Evolutionary conservation across 345 rosid species (phyloP), one percentile per base, ranked within the genome.

Genomic region (Euclidium syriacum): DNA sequence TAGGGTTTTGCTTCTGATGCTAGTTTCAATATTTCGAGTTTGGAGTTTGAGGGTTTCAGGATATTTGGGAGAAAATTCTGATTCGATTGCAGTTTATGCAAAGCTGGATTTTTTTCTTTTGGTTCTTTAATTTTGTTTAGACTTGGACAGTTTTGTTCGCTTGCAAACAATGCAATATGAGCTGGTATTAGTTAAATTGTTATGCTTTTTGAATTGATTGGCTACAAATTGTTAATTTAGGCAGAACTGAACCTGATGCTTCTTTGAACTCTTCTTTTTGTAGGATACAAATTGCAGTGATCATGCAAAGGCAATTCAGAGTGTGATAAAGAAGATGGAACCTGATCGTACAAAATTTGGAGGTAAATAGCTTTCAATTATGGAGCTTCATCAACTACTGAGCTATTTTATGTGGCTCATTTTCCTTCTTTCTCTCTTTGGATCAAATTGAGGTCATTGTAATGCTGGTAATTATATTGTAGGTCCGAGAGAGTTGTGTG

Each of bases 401-500:
- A 39, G 14, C 2, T 39, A 17, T 39, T 1, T 33, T 5, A 7
- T 26, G 23, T 43, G 18, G 11, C 26, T 38, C 26, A 1, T 22
- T 17, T 33, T 61, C 59, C 47, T 44, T 41, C 5, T 58, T 22
- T 56, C 12, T 0, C 4, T 10, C 19, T 0, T 23, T 52, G 25
- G 39, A 2, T 16, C 18, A 41, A 20, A 9, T 26, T 48, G 55
- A 33, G 19, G 58, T 26, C 30, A 40, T 7, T 49, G 38, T 71
- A 22, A 11, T 35, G 35, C 15, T 62, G 65, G 11, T 61, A 43
- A 27, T 54, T 18, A 16, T 16, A 70, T 23, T 62, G 38, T 65
- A 88, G 98, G 97, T 58, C 90, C 82, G 19, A 84, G 76, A 64
- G 98, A 91, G 75, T 68, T 84, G 67, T 77, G 88, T 53, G 98